Base-by-base conservation (phyloP, 768 basidiomycete genomes). In the Fomitopsis serialis region DNA sequence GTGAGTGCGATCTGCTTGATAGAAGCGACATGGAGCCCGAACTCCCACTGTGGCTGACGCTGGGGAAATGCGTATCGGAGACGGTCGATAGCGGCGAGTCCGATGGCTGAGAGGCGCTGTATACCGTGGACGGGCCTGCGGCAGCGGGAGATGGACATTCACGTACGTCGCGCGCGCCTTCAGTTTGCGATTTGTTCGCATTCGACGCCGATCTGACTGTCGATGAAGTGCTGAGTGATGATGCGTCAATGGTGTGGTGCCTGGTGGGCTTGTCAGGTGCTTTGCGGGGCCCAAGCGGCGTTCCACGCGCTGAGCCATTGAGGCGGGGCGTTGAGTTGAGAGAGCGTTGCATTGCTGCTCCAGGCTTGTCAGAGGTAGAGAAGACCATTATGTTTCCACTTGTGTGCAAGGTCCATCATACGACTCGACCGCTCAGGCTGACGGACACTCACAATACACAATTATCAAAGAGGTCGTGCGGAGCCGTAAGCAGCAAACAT, bases 1-100 rank as follows among this genome's bases (percentile, higher is more conserved):
- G 55, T 40, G 13, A 51, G 43, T 10, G 52, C 48, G 34, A 55
- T 35, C 8, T 54, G 58, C 25, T 52, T 56, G 21, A 49, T 43
- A 29, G 48, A 24, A 35, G 44, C 50, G n/a, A 53, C 55, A 15
- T 47, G 29, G 25, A 47, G 29, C 46, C 46, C 12, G 27, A 17
- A 34, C 46, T 47, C 29, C 29, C 22, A 19, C 34, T 21, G 12
- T 21, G 48, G 19, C 19, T 17, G 10, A 40, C 11, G 8, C 34
- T 36, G n/a, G 21, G n/a, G n/a, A 29, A 49, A 35, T 37, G 7
- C 4, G 34, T 22, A 11, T 36, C 21, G 25, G 32, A 48, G 46
- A 29, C 46, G 17, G 25, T 10, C 12, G 11, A 21, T 11, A 48
- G 29, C 5, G 46, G 46, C 15, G 46, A 48, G 21, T 22, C 24